Conservation (phyloP, 805 yeast genomes). For the Metschnikowia cubensis region DNA sequence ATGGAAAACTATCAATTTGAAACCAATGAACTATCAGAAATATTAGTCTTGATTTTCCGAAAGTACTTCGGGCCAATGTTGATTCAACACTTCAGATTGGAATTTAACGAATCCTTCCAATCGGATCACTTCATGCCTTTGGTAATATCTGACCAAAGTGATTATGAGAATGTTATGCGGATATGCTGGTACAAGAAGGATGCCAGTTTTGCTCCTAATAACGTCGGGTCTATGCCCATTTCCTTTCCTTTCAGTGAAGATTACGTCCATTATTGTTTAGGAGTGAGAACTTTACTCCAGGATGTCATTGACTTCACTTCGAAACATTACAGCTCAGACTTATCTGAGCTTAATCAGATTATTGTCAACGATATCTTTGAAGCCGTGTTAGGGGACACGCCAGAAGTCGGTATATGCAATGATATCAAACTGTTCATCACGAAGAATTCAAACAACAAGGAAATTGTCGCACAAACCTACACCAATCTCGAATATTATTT, state of each 20-base stretch:
- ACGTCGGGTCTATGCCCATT: conserved; percentile 54
- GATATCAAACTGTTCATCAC: conserved; percentile 54
- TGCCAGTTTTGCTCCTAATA: conserved; percentile 42
- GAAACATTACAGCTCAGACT: conserved; percentile 60
- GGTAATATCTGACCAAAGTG: conserved; percentile 53
- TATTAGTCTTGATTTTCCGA: conserved; percentile 55
- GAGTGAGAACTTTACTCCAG: conserved; percentile 60
- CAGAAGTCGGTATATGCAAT: conserved; percentile 54
- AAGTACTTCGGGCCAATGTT: conserved; percentile 54
- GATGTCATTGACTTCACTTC: conserved; percentile 63
- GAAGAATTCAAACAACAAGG: conserved; percentile 72
- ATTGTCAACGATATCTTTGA: conserved; percentile 63
- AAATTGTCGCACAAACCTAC: conserved; percentile 83
- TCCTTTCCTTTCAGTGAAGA: conserved; percentile 78
- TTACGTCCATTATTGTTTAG: conserved; percentile 82
- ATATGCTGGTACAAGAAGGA: conserved; percentile 67
- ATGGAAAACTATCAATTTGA: conserved; percentile 69
- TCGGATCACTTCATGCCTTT: conserved; percentile 90
- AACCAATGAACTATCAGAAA: conserved; percentile 55
- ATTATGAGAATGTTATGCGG: conserved; percentile 59
- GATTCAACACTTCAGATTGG: conserved; percentile 51
- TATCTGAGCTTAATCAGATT: conserved; percentile 53
- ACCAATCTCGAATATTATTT: conserved; percentile 86
- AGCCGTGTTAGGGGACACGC: conserved; percentile 49
- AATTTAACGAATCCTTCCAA: conserved; percentile 59